phyloP scores from a whole-genome alignment of 2,329 filamentous ascomycete species.

The Lasiodiplodia sp. region DNA sequence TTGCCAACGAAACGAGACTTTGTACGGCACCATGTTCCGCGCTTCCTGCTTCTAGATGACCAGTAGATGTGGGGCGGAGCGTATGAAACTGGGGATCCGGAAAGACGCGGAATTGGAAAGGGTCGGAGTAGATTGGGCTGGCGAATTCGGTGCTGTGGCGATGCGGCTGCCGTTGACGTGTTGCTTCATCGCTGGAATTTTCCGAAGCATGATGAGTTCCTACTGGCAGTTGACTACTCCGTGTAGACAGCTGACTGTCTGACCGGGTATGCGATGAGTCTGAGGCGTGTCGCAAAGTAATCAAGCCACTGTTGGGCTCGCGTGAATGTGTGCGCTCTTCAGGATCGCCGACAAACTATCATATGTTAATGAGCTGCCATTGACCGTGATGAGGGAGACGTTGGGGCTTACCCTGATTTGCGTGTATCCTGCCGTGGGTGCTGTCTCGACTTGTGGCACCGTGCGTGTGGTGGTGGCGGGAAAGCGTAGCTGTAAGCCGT shows the following conservation, averaged over 20 bases:
- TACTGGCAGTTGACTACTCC: not conserved
- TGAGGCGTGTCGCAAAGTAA: not conserved
- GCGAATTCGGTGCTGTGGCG: not conserved
- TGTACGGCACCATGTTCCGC: constrained; percentile 19
- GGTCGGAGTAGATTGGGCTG: not conserved
- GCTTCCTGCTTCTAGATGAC: not conserved
- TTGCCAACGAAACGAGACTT: constrained; percentile 10
- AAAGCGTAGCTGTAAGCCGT: constrained; percentile 57
- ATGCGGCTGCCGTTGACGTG: too few species aligned
- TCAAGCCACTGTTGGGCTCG: not conserved
- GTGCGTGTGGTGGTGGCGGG: constrained; percentile 59
- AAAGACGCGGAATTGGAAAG: not conserved
- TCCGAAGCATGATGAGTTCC: not conserved
- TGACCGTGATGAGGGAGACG: too few species aligned
- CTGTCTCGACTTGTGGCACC: constrained; percentile 35
- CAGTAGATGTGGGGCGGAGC: not conserved
- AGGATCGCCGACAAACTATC: constrained; percentile 28
- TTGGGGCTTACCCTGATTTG: constrained; percentile 1
- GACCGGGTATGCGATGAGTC: not conserved
- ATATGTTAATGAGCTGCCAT: not conserved
- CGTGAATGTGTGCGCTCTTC: constrained; percentile 34
- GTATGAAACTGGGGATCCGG: not conserved
- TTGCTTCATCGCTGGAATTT: not conserved
- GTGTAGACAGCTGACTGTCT: not conserved
- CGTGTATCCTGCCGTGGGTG: not conserved